phyloP scores from a whole-genome alignment of 805 yeast genomes.

The Yarrowia hollandica region DNA sequence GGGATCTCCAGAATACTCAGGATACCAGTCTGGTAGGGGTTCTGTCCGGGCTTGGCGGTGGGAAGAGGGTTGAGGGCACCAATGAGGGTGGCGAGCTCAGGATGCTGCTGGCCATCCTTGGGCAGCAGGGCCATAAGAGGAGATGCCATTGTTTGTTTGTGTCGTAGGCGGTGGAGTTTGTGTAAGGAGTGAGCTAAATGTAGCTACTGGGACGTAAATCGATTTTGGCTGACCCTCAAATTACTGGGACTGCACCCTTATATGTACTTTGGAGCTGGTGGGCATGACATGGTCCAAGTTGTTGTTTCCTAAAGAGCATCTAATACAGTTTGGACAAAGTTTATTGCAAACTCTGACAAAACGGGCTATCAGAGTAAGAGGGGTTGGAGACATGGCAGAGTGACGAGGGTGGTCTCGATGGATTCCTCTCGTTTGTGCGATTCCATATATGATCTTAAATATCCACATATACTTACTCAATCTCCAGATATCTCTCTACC shows the following conservation, averaged over 20 bases:
- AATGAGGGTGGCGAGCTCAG: conserved; percentile 14
- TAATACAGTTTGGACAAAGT: neutral
- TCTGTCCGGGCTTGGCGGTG: conserved; percentile 7
- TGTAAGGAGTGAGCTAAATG: no score
- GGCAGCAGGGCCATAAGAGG: conserved; percentile 27
- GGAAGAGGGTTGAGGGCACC: conserved; percentile 21
- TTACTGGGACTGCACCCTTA: neutral
- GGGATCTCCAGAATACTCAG: conserved; percentile 10
- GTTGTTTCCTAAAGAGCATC: neutral
- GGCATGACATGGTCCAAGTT: conserved; percentile 13
- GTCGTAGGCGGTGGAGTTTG: neutral
- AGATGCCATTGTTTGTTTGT: conserved; percentile 9
- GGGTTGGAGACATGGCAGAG: neutral
- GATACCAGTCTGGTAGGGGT: conserved; percentile 18
- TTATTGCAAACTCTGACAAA: neutral
- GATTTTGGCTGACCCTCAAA: no score
- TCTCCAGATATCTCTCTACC: no score
- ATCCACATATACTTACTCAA: no score
- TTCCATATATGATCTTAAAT: no score
- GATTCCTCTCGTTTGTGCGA: no score
- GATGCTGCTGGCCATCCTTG: conserved; percentile 19
- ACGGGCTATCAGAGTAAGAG: no score
- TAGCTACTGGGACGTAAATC: no score
- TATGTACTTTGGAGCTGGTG: conserved; percentile 4
- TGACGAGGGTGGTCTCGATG: neutral